phyloP scores from a whole-genome alignment of 2,329 filamentous ascomycete species.

The Diaporthe longicolla region DNA sequence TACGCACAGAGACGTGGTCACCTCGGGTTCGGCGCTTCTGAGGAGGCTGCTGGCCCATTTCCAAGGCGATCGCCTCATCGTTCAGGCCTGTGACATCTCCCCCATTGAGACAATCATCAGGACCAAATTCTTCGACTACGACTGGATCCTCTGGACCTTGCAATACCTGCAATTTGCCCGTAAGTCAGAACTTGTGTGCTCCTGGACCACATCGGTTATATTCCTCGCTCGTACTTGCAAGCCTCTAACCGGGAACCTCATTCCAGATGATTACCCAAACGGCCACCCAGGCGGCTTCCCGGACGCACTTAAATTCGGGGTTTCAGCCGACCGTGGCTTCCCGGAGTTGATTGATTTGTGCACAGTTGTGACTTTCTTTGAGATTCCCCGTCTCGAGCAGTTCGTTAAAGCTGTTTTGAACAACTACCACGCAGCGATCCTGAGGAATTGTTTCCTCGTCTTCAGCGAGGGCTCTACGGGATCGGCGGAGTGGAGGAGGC shows the following conservation, averaged over 20 bases:
- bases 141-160: not conserved
- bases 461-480: not conserved
- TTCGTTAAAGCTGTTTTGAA: too few species aligned
- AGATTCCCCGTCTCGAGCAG: not conserved
- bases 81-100: not conserved
- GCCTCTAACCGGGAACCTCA: not conserved
- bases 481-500: not conserved
- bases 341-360: not conserved
- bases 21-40: not conserved
- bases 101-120: not conserved
- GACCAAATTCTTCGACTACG: not conserved
- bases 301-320: not conserved
- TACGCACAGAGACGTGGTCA: not conserved
- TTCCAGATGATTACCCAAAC: constrained; percentile 6
- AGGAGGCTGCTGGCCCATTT: not conserved
- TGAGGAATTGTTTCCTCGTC: not conserved
- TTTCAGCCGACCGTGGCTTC: not conserved
- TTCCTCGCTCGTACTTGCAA: not conserved
- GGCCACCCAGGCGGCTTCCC: not conserved
- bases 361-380: not conserved
- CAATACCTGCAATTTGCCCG: not conserved
- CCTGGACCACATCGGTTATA: not conserved
- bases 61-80: not conserved
- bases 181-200: not conserved
- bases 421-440: too few species aligned